Percentiles rank a stretch among this genome's conserved stretches.
Conservation (phyloP, 208 protist genomes). For the Naegleria gruberi region DNA sequence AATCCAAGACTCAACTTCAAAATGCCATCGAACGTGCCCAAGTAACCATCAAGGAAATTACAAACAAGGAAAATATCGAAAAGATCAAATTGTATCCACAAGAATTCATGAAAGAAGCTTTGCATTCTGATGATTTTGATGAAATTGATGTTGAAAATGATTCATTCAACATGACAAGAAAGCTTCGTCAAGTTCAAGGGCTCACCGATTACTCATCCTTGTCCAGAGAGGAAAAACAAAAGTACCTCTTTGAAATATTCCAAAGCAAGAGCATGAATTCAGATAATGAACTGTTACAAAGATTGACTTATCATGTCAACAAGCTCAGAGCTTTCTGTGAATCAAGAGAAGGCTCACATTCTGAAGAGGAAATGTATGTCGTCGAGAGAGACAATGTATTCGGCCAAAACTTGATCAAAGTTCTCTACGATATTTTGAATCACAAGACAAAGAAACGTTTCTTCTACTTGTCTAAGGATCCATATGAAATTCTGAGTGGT, state of each 20-base stretch:
- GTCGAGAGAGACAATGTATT: background rate
- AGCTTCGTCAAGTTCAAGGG: background rate
- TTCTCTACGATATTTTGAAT: background rate
- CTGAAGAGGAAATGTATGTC: background rate
- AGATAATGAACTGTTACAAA: background rate
- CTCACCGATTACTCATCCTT: background rate
- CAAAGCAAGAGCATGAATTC: background rate
- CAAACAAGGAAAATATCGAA: background rate
- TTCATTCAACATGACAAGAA: background rate
- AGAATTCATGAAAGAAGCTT: background rate
- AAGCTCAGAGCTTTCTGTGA: background rate
- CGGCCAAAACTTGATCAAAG: background rate
- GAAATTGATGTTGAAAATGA: background rate
- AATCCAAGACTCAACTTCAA: background rate
- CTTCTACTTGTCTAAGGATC: background rate
- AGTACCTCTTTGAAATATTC: background rate
- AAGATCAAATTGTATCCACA: background rate
- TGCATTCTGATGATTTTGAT: background rate
- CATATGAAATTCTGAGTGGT: background rate
- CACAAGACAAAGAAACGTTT: background rate
- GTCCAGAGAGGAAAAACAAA: background rate
- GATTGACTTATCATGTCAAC: background rate
- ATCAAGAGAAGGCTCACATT: background rate
- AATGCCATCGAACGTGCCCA: background rate
- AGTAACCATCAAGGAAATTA: background rate